phyloP scores from a whole-genome alignment of 192 early-diverging fungal species.

The Coemansia aciculifera region DNA sequence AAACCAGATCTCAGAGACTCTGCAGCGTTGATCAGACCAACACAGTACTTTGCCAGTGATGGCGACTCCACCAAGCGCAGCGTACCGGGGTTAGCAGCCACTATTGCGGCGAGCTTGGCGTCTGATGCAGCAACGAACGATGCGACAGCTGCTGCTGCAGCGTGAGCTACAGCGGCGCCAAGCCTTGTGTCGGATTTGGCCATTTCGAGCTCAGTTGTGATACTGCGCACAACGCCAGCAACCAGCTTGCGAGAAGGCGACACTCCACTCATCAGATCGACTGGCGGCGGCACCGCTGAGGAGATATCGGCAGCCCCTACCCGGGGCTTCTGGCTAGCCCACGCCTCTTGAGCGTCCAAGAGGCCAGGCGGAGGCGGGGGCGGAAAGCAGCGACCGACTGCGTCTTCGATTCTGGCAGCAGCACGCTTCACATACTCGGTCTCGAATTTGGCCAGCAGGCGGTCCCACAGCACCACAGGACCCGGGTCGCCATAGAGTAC shows the following conservation, averaged over 20 bases:
- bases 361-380: conserved; percentile 32
- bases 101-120: not conserved
- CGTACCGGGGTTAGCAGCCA: conserved; percentile 2
- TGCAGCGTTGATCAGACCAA: conserved; percentile 24
- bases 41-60: conserved; percentile 16
- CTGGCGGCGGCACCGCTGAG: not conserved
- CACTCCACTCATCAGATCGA: not conserved
- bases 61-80: conserved; percentile 13
- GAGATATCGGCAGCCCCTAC: not conserved
- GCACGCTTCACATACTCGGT: conserved; percentile 30
- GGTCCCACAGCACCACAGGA: conserved; percentile 29
- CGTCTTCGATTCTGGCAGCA: conserved; percentile 26
- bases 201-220: conserved; percentile 38
- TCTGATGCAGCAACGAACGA: conserved; percentile 13
- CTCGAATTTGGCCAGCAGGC: conserved; percentile 23
- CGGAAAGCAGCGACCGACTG: conserved; percentile 24
- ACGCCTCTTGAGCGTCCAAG: conserved; percentile 26
- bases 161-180: conserved; percentile 10
- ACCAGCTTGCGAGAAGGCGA: conserved; percentile 31
- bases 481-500: conserved; percentile 10
- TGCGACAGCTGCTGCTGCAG: conserved; percentile 2
- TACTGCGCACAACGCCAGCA: conserved; percentile 31
- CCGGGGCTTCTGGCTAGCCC: conserved; percentile 5
- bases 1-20: conserved; percentile 15
- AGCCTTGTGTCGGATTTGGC: conserved; percentile 25